phyloP scores from a whole-genome alignment of 345 rosid species.

The Pelargonium nanum region DNA sequence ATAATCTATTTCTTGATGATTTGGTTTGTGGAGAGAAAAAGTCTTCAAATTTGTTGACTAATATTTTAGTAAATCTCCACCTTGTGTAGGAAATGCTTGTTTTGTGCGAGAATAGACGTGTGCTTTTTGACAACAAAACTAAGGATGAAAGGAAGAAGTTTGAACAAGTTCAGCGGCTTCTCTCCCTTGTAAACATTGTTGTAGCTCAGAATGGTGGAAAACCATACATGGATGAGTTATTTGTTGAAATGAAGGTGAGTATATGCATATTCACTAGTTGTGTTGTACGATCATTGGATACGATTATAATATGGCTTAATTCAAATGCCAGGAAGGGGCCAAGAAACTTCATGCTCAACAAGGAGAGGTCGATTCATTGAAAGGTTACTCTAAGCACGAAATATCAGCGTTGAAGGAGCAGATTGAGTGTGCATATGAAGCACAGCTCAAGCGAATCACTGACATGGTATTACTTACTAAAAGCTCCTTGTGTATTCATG shows the following conservation, averaged over 20 bases:
- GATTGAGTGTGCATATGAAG: conserved; percentile 47
- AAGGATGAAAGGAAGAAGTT: conserved; percentile 38
- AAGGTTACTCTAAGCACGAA: conserved; percentile 50
- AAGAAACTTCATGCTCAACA: conserved; percentile 57
- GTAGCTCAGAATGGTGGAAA: conserved; percentile 49
- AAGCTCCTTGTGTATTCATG: background rate
- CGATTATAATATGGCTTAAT: background rate
- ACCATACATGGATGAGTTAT: conserved; percentile 69
- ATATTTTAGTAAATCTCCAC: background rate
- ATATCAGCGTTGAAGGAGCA: conserved; percentile 52
- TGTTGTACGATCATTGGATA: background rate
- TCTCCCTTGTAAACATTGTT: conserved; percentile 47
- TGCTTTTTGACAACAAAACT: conserved; percentile 83
- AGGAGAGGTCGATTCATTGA: conserved; percentile 44
- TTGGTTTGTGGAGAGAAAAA: background rate
- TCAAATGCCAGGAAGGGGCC: conserved; percentile 49
- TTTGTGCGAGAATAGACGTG: conserved; percentile 46
- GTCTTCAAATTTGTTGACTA: background rate
- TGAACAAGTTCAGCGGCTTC: conserved; percentile 54
- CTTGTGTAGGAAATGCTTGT: conserved; percentile 48
- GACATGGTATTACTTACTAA: conserved; percentile 36
- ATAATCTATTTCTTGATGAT: background rate
- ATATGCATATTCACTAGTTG: background rate
- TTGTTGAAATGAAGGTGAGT: conserved; percentile 54
- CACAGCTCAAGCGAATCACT: conserved; percentile 53